Conservation (phyloP, 805 yeast species). For the Wickerhamomyces strasburgensis region DNA sequence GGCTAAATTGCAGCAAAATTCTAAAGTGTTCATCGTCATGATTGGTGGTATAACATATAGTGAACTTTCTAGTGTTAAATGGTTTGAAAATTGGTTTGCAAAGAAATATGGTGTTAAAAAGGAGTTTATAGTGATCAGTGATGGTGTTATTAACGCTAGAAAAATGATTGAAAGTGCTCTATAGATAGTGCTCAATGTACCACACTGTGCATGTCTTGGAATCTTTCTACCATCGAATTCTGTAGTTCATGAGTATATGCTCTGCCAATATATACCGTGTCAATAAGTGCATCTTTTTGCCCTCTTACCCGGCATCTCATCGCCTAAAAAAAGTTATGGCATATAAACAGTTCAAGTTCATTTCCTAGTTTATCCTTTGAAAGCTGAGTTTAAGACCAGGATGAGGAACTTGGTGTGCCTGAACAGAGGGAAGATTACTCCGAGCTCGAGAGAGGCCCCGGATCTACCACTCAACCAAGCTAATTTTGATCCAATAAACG, state of each 20-base stretch:
- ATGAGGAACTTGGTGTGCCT: constrained; percentile 49
- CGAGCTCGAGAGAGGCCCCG: constrained; percentile 56
- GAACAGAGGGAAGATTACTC: constrained; percentile 49
- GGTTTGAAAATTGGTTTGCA: constrained; percentile 43
- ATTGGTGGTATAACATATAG: constrained; percentile 86
- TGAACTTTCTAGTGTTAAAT: constrained; percentile 70
- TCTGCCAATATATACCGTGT: no score
- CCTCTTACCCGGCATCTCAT: no score
- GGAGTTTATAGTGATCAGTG: constrained; percentile 42
- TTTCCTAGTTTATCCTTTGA: not conserved
- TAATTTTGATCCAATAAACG: constrained; percentile 68
- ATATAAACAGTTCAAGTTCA: not conserved
- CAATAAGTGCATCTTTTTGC: no score
- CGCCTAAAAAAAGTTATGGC: constrained; percentile 1
- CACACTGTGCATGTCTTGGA: no score
- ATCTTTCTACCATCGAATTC: no score
- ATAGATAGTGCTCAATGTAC: not conserved
- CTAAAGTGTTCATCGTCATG: constrained; percentile 43
- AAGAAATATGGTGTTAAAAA: constrained; percentile 29
- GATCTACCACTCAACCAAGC: constrained; percentile 52
- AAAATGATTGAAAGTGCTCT: constrained; percentile 26
- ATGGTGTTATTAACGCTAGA: constrained; percentile 42
- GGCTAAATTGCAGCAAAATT: constrained; percentile 17
- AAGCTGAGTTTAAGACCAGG: not conserved
- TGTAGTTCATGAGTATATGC: no score